Evolutionary conservation across 306 rosid species (phyloP).

Genomic region (Prunus mira): DNA sequence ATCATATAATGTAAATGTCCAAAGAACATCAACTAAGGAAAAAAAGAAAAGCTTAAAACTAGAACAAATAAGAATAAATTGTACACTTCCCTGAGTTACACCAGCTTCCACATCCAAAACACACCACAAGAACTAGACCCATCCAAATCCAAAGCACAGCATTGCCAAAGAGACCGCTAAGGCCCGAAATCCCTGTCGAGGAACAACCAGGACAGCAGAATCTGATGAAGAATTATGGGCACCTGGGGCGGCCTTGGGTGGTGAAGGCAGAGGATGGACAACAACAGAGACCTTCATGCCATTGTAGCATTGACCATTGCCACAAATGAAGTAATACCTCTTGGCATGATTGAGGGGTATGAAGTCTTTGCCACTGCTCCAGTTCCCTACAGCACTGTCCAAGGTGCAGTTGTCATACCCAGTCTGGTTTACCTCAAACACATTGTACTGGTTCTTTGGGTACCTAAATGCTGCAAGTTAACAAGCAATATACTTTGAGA

Average conservation of each 20-base stretch:
- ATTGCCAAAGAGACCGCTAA: constrained; percentile 25
- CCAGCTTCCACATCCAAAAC: not conserved
- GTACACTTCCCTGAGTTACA: constrained; percentile 8
- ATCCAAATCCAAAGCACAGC: constrained; percentile 32
- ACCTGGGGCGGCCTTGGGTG: constrained; percentile 35
- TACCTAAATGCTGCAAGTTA: constrained; percentile 73
- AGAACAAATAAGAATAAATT: not conserved
- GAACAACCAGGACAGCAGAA: constrained; percentile 26
- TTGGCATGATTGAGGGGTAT: constrained; percentile 47
- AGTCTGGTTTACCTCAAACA: constrained; percentile 83
- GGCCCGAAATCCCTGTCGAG: constrained; percentile 14
- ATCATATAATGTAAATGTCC: not conserved
- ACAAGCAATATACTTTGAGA: not conserved
- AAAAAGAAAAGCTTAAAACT: not conserved
- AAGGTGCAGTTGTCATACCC: constrained; percentile 89
- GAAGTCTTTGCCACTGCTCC: constrained; percentile 93
- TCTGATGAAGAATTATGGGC: constrained; percentile 9
- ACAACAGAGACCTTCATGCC: constrained; percentile 80
- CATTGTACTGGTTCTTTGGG: constrained; percentile 80
- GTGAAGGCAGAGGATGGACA: constrained; percentile 65
- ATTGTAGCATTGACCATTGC: constrained; percentile 79
- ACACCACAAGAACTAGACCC: constrained; percentile 27
- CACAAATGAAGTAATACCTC: constrained; percentile 82
- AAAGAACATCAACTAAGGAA: not conserved
- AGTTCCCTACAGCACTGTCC: constrained; percentile 80